Base-by-base conservation (phyloP, 2,329 filamentous ascomycete species). In the Fusarium fujikuroi region DNA sequence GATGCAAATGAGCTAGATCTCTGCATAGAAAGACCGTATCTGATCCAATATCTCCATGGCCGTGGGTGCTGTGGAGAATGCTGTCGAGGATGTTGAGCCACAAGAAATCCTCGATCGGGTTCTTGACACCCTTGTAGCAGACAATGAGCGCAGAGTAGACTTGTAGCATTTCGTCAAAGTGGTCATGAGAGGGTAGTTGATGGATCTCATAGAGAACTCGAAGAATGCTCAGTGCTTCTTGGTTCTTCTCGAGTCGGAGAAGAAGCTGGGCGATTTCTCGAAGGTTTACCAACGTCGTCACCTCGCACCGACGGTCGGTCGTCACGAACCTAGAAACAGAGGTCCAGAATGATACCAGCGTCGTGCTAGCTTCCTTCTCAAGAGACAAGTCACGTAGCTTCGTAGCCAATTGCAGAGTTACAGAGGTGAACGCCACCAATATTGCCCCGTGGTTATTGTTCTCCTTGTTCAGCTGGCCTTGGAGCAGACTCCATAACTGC, bases 71-170 rank as follows among this genome's bases (percentile, higher is more conserved):
- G 43, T 56, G 37, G 4, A 56, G 37, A 32, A 56, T 56, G 2
- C 53, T 44, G 23, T 44, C 53, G 1, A 56, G 53, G 15, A 56
- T 56, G 16, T 56, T 56, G 4, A 56, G 37, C 53, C 53, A 56
- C 16, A 56, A 12, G 4, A 56, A 56, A 4, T 56, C 53, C 0
- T 56, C 53, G 8, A 56, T 56, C 0, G 53, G 53, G 53, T 56
- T 56, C 28, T 56, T 56, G 10, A 56, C 53, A 32, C 53, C 53
- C 21, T 56, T 56, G 28, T 56, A 56, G 25, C 53, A 56, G 37
- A 56, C 37, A 0, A 56, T 56, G 0, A 56, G 53, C 0, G 37
- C 53, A 16, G 53, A 44, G 1, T 56, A 56, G 0, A 56, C 53
- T 8, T 56, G 53, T 2, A 56, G 37, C 53, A 56, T 56, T 23